Evolutionary conservation across 2,329 filamentous ascomycete species (phyloP).

Genomic region (Ceratocystis papillata): DNA sequence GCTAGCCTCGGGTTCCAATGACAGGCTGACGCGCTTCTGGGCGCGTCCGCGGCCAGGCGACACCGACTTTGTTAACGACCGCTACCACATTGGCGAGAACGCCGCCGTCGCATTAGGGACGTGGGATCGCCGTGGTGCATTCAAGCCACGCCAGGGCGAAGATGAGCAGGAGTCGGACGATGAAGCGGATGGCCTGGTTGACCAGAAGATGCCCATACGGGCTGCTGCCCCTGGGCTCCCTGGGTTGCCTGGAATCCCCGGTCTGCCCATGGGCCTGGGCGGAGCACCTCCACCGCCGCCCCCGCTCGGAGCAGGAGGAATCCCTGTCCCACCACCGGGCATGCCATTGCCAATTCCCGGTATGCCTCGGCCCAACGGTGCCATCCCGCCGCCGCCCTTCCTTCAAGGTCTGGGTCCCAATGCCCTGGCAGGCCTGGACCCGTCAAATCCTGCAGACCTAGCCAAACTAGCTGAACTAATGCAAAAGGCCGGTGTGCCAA

Average conservation of each 20-base stretch:
- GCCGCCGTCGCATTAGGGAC: constrained; percentile 90
- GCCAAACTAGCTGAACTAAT: constrained; percentile 53
- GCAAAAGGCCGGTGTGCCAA: constrained; percentile 52
- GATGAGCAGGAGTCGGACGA: constrained; percentile 91
- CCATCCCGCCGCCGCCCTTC: constrained; percentile 42
- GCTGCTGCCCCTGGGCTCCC: constrained; percentile 35
- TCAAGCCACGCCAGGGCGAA: constrained; percentile 73
- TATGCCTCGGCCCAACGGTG: constrained; percentile 42
- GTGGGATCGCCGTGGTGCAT: constrained; percentile 70
- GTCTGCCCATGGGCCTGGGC: constrained; percentile 6
- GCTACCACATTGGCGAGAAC: constrained; percentile 89
- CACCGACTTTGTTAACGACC: constrained; percentile 71
- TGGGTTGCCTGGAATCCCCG: constrained; percentile 38
- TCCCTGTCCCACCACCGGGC: constrained; percentile 28
- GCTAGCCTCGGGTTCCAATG: constrained; percentile 88
- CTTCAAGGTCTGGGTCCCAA: constrained; percentile 41
- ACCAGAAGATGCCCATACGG: constrained; percentile 69
- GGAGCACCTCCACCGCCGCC: neutral
- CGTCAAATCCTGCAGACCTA: constrained; percentile 49
- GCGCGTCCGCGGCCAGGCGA: constrained; percentile 82
- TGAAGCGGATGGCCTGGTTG: constrained; percentile 81
- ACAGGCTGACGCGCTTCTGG: constrained; percentile 95
- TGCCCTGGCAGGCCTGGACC: constrained; percentile 45
- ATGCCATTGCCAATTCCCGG: constrained; percentile 30
- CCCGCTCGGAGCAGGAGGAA: neutral